These are phyloP conservation scores for Purshia tridentata DNA, from an alignment of 306 rosid species.

Conservation along the genomic window DNA sequence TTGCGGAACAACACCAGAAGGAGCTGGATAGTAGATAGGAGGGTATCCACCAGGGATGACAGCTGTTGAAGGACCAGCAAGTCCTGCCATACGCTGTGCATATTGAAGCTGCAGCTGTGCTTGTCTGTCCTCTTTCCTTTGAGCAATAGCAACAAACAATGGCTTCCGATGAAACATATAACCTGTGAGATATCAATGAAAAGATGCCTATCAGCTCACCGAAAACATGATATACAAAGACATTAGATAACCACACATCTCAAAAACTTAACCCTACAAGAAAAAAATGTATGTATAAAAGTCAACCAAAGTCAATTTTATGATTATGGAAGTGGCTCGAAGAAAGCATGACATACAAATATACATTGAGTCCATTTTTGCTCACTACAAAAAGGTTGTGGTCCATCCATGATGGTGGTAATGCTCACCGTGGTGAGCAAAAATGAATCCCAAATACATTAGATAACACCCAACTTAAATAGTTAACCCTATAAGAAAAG, in stretches of 20 bases:
- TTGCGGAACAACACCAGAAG: slow-evolving; percentile 53
- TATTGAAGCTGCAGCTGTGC: slow-evolving; percentile 62
- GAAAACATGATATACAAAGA: not conserved
- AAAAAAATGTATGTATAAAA: not conserved
- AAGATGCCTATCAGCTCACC: not conserved
- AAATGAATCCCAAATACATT: too few relatives aligned
- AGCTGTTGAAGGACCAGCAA: slow-evolving; percentile 55
- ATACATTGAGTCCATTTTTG: too few relatives aligned
- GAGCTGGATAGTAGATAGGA: slow-evolving; percentile 64
- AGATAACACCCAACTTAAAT: too few relatives aligned
- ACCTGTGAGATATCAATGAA: slow-evolving; percentile 43
- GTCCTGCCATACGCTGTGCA: slow-evolving; percentile 57
- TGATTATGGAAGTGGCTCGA: not conserved
- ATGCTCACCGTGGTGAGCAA: too few relatives aligned
- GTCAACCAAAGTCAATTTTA: not conserved
- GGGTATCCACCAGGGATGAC: slow-evolving; percentile 68
- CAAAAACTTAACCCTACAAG: not conserved
- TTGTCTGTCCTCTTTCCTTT: slow-evolving; percentile 84
- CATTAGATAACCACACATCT: not conserved
- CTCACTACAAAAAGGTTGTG: too few relatives aligned
- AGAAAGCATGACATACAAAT: too few relatives aligned
- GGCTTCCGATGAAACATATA: slow-evolving; percentile 81
- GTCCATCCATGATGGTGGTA: too few relatives aligned
- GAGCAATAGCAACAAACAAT: slow-evolving; percentile 80
- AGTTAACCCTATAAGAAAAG: too few relatives aligned